These are phyloP conservation scores for Hansenula lynferdii DNA, from an alignment of 1,139 yeast genomes.

Conservation along the genomic window DNA sequence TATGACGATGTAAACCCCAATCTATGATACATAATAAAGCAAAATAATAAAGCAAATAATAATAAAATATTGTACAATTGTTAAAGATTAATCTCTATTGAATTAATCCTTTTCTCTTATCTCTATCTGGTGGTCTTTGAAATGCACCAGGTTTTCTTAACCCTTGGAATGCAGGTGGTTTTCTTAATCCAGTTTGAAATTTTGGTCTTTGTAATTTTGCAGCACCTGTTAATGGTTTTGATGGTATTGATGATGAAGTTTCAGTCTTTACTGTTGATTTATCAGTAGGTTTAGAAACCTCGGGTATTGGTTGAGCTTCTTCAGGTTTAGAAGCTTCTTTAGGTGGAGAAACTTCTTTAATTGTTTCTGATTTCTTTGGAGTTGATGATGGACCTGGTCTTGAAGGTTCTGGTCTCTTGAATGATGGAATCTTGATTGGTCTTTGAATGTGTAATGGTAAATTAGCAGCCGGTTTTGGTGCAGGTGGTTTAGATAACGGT, in stretches of 20 bases:
- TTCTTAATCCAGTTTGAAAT: slow-evolving; percentile 16
- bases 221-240: slow-evolving; percentile 4
- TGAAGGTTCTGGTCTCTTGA: not conserved
- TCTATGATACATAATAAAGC: not conserved
- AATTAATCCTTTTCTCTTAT: slow-evolving; percentile 8
- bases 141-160: slow-evolving; percentile 52
- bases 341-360: no score
- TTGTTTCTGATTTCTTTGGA: not conserved
- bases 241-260: not conserved
- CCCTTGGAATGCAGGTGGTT: slow-evolving; percentile 24
- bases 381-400: not conserved
- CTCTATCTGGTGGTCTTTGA: slow-evolving; percentile 28
- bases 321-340: not conserved
- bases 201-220: slow-evolving; percentile 18
- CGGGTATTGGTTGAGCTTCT: not conserved
- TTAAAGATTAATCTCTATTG: not conserved
- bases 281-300: not conserved
- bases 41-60: not conserved
- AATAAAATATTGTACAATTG: not conserved
- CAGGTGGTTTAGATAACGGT: not conserved
- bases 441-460: not conserved
- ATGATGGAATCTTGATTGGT: slow-evolving; percentile 2
- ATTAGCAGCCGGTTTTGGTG: not conserved
- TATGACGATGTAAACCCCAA: not conserved
- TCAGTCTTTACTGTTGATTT: not conserved